Percentiles rank a stretch among this genome's conserved stretches.
phyloP scores from a whole-genome alignment of 495 filamentous ascomycete species.

The Penicillium riverlandense region DNA sequence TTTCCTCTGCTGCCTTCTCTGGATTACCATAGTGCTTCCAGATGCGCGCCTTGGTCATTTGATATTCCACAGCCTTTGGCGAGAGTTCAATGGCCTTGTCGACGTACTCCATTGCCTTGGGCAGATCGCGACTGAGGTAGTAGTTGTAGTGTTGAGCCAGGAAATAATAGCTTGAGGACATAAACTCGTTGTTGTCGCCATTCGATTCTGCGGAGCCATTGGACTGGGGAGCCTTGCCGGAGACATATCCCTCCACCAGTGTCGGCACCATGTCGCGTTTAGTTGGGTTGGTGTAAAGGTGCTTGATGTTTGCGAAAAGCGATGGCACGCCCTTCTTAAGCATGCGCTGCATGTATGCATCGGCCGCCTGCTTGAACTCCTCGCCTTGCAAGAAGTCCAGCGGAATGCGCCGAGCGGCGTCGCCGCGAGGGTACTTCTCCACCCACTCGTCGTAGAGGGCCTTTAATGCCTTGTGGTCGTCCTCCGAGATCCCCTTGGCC shows the following conservation, averaged over 20 bases:
- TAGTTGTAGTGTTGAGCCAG: conserved; percentile 97
- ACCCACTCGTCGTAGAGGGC: conserved; percentile 77
- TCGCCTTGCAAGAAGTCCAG: conserved; percentile 85
- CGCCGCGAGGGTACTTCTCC: conserved; percentile 69
- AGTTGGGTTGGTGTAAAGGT: conserved; percentile 66
- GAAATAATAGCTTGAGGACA: conserved; percentile 78
- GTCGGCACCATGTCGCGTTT: conserved; percentile 72
- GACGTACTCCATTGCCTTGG: conserved; percentile 73
- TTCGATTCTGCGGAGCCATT: conserved; percentile 44
- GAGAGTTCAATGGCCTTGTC: conserved; percentile 71
- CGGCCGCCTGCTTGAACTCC: conserved; percentile 71
- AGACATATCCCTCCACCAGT: conserved; percentile 71
- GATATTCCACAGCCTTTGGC: conserved; percentile 78
- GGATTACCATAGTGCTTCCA: conserved; percentile 84
- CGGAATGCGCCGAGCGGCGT: conserved; percentile 80
- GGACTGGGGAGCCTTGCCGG: conserved; percentile 35
- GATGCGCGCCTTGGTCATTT: conserved; percentile 93
- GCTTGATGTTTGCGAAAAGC: conserved; percentile 91
- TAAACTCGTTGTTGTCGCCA: conserved; percentile 51
- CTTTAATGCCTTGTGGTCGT: conserved; percentile 56
- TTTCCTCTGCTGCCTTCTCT: conserved; percentile 72
- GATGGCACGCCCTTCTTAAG: conserved; percentile 94
- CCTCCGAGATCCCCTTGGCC: conserved; percentile 54
- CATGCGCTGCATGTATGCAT: conserved; percentile 77
- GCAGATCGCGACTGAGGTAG: conserved; percentile 71